Base-by-base conservation (phyloP, 169 alveolate genomes). In the Eimeria sp. region DNA sequence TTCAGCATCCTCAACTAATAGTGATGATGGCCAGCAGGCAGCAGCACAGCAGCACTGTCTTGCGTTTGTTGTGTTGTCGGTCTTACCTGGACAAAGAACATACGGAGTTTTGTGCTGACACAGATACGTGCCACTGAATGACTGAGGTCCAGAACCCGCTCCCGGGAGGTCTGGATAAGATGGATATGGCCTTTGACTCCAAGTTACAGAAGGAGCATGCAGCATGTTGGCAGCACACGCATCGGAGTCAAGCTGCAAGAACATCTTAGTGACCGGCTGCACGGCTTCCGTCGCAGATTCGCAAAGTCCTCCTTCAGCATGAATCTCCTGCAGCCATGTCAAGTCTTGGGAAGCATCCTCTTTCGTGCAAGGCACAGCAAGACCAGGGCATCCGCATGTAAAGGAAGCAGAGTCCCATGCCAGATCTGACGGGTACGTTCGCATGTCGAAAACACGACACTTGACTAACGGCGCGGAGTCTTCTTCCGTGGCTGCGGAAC, bases 151-250 rank as follows among this genome's bases (percentile, higher is more conserved):
- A 57, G 92, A 18, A 14, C 92, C 92, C 13, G 92, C 80, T 57
- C 92, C 92, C 20, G 92, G 92, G 2, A 84, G 92, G 61, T 84
- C 92, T 61, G 92, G 92, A n/a, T 84, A 84, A 22, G 92, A 40
- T 20, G 92, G 92, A 20, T 27, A 84, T 45, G 92, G 13, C 58
- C 78, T 54, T 84, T 61, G 61, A 11, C 4, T 10, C 78, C 78
- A 84, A 45, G 20, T 27, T 40, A 84, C 5, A 10, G 49, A 34
- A 16, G 40, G 25, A 61, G 47, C 34, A 3, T 61, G 63, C n/a
- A 20, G 45, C 51, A 54, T 30, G 40, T 14, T 40, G 40, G 27
- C 34, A 34, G 78, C 58, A 13, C 92, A 84, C 22, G 92, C 92
- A 61, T 84, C 76, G 4, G 16, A 22, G 25, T 43, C 43, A 9